phyloP scores from a whole-genome alignment of 768 basidiomycete genomes.

The Rhodotorula kratochvilovae region DNA sequence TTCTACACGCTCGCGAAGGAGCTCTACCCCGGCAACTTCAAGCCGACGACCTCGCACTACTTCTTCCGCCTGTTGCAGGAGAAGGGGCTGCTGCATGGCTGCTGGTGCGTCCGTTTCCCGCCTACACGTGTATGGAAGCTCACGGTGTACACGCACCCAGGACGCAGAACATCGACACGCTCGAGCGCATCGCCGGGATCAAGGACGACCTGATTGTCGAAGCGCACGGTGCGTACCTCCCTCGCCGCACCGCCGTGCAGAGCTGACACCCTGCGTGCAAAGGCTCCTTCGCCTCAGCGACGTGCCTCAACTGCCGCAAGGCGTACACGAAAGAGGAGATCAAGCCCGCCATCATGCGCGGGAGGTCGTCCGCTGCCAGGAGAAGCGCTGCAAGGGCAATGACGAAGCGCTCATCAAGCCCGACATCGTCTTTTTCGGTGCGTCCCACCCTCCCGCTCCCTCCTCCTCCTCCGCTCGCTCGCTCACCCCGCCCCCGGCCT shows the following conservation, averaged over 20 bases:
- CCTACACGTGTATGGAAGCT: no score
- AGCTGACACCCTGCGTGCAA: neutral
- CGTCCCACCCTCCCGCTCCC: neutral
- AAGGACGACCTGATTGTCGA: constrained; percentile 72
- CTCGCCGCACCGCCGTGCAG: no score
- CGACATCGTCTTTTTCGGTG: constrained; percentile 47
- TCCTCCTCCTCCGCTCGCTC: no score
- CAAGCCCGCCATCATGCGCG: constrained; percentile 59
- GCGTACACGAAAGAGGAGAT: constrained; percentile 65
- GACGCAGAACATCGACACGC: constrained; percentile 81
- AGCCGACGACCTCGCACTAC: constrained; percentile 83
- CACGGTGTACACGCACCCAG: no score
- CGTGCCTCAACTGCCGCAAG: constrained; percentile 69
- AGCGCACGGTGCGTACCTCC: constrained; percentile 61
- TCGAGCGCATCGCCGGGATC: constrained; percentile 78
- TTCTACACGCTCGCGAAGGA: constrained; percentile 89
- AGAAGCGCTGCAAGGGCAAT: constrained; percentile 32
- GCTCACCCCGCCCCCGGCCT: neutral
- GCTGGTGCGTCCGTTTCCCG: neutral
- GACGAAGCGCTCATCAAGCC: constrained; percentile 44
- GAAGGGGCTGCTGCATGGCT: constrained; percentile 56
- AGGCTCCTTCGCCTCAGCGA: constrained; percentile 78
- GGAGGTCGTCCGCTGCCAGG: constrained; percentile 65
- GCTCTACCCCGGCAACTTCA: constrained; percentile 72
- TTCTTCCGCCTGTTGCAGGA: constrained; percentile 77